Evolutionary conservation across 352 stramenopile species (phyloP).

Genomic region (Globisporangium barbulae): DNA sequence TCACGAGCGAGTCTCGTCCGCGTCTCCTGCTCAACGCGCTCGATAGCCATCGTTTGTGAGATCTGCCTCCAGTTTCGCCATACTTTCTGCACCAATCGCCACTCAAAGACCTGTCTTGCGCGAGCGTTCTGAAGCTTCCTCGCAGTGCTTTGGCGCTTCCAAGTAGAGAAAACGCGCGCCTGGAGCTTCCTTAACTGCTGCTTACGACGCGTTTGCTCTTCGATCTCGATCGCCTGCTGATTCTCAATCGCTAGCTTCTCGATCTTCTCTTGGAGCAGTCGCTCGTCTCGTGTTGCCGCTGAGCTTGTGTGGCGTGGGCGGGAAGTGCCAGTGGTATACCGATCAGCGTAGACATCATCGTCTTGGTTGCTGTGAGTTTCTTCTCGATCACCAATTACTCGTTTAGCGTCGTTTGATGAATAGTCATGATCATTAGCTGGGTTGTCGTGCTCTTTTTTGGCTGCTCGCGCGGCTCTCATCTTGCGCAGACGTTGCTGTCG

Average conservation of each 20-base stretch:
- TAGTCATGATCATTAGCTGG: not conserved
- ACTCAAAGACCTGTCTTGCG: slow-evolving; percentile 14
- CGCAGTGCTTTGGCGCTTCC: slow-evolving; percentile 2
- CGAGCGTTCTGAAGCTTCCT: not conserved
- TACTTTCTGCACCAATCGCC: slow-evolving; percentile 20
- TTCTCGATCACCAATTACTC: slow-evolving; percentile 5
- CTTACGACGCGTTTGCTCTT: slow-evolving; percentile 2
- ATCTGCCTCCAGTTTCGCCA: slow-evolving; percentile 22
- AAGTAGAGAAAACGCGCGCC: not conserved
- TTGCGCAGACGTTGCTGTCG: slow-evolving; percentile 29
- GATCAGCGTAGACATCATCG: not conserved
- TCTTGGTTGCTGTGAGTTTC: not conserved
- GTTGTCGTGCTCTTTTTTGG: not conserved
- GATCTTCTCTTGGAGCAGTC: slow-evolving; percentile 32
- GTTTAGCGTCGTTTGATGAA: not conserved
- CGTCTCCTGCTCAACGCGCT: slow-evolving; percentile 17
- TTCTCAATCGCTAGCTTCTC: slow-evolving; percentile 24
- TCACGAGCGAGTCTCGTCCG: slow-evolving; percentile 18
- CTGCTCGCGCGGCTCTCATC: slow-evolving; percentile 19
- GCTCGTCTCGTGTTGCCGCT: slow-evolving; percentile 28
- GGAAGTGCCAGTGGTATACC: not conserved
- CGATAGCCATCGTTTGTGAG: not conserved
- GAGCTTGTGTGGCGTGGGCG: slow-evolving; percentile 10
- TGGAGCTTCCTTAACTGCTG: not conserved
- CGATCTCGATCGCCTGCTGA: not conserved